These are phyloP conservation scores for Globisporangium radiosum DNA, from an alignment of 352 stramenopile species.

Conservation along the genomic window DNA sequence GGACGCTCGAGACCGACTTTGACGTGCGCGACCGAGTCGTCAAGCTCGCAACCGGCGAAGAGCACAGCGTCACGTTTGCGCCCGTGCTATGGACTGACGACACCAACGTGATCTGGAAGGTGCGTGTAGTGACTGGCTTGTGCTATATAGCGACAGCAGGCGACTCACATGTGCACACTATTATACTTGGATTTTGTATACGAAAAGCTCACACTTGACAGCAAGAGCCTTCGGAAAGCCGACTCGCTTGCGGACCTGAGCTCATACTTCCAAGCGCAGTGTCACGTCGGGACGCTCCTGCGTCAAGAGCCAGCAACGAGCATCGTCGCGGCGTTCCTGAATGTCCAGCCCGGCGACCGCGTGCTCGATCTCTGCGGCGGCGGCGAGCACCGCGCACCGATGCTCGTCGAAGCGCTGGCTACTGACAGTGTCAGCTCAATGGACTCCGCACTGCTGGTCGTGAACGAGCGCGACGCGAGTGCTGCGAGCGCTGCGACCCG, in stretches of 20 bases:
- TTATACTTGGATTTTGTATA: neutral
- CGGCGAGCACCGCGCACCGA: conserved; percentile 58
- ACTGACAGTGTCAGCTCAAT: neutral
- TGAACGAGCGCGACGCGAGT: conserved; percentile 66
- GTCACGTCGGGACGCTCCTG: conserved; percentile 84
- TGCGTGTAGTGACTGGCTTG: conserved; percentile 7
- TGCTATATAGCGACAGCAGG: neutral
- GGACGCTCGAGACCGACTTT: conserved; percentile 66
- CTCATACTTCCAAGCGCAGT: conserved; percentile 90
- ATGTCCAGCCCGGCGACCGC: conserved; percentile 75
- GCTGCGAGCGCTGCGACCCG: conserved; percentile 43
- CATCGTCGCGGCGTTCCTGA: conserved; percentile 92
- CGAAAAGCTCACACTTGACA: conserved; percentile 42
- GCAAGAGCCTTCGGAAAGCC: conserved; percentile 84
- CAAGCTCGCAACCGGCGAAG: conserved; percentile 47
- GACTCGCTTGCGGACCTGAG: conserved; percentile 85
- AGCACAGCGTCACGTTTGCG: conserved; percentile 42
- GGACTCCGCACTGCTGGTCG: conserved; percentile 28
- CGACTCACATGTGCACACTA: neutral
- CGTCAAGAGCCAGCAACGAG: conserved; percentile 95
- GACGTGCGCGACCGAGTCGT: conserved; percentile 47
- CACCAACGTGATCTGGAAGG: conserved; percentile 66
- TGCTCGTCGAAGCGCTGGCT: conserved; percentile 31
- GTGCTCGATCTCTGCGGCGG: conserved; percentile 67
- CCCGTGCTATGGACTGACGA: conserved; percentile 62